Evolutionary conservation across 176 grass and related monocot genomes (phyloP).

Genomic region (Avena insularis): DNA sequence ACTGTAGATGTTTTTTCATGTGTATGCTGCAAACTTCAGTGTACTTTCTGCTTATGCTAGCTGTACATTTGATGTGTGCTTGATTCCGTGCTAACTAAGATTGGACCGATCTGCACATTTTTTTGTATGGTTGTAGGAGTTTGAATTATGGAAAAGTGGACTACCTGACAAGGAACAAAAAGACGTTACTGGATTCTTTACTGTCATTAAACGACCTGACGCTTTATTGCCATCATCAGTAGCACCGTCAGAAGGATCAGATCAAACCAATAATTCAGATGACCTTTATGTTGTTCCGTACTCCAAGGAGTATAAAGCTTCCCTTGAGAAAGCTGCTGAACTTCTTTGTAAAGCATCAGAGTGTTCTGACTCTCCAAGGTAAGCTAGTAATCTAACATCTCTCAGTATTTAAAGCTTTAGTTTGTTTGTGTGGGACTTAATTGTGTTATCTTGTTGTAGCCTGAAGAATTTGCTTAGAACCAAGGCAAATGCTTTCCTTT

Average conservation of each 20-base stretch:
- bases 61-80: constrained; percentile 1
- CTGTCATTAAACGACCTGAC: constrained; percentile 70
- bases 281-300: constrained; percentile 86
- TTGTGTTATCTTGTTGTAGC: constrained; percentile 50
- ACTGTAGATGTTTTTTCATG: neutral
- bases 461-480: constrained; percentile 85
- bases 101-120: neutral
- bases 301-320: constrained; percentile 73
- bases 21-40: constrained; percentile 11
- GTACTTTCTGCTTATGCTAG: neutral
- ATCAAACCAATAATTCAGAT: constrained; percentile 55
- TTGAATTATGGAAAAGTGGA: constrained; percentile 80
- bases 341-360: constrained; percentile 77
- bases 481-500: constrained; percentile 91
- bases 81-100: constrained; percentile 40
- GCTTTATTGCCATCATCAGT: constrained; percentile 38
- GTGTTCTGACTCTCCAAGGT: constrained; percentile 84
- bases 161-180: constrained; percentile 70
- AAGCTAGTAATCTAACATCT: constrained; percentile 25
- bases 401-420: constrained; percentile 27
- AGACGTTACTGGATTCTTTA: constrained; percentile 84
- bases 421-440: constrained; percentile 3
- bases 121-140: constrained; percentile 63
- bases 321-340: constrained; percentile 72
- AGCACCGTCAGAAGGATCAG: constrained; percentile 30